Base-by-base conservation (phyloP, 2,329 filamentous ascomycete genomes). In the Alternaria arbusti region DNA sequence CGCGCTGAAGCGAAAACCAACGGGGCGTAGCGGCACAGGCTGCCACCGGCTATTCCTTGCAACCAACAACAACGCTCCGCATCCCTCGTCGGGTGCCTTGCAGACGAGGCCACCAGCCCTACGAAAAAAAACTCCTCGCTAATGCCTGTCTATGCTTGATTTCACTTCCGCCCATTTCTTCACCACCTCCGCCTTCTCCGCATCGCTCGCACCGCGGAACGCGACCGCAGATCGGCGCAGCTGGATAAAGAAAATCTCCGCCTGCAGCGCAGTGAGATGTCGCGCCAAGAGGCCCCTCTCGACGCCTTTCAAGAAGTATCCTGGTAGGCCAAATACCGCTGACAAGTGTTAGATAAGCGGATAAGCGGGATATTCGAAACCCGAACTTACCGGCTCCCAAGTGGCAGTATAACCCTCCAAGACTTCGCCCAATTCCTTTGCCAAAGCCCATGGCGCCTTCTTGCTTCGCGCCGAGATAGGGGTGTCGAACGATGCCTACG, bases 401-500 rank as follows among this genome's bases (percentile, higher is more conserved):
- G 17, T 58, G 47, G n/a, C n/a, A 30, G 1, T 3, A 12, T 12
- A 47, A 12, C 4, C 30, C 54, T 1, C 26, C 57, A 0, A 67
- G 57, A 3, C 78, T 80, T 59, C 78, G 79, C 0, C 72, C 74
- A 1, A 81, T 56, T 0, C 79, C 69, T 22, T 70, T 69, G 5
- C 54, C 75, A 4, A 94, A 82, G 1, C 93, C 93, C 5, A 81
- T 82, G 4, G 81, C 73, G 2, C 88, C 88, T 62, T 88, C 86
- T 65, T 90, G 86, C 71, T 85, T 86, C 11, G 86, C 87, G n/a
- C 88, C 93, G 57, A 85, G 85, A 2, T 89, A 76, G 0, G 93
- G 93, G 68, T 95, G 92, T 0, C 88, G 94, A 10, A 94, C 85
- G 2, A 96, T 81, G 0, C 92, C 93, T 1, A 91, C 88, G 22